phyloP scores from a whole-genome alignment of 768 basidiomycete species.

The Termitomyces sp. region DNA sequence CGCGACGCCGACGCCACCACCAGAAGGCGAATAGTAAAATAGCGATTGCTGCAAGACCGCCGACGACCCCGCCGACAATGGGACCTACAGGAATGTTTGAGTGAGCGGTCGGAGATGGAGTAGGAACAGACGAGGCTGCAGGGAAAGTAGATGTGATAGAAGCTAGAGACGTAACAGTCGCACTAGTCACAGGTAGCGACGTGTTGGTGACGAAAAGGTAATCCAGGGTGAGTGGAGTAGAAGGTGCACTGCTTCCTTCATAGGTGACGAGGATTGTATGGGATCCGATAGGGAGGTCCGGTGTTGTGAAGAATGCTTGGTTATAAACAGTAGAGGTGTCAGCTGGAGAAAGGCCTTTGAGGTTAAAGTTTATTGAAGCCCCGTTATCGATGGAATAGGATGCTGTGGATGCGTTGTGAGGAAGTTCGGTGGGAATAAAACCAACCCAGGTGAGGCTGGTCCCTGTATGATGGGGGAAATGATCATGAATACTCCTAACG shows the following conservation, averaged over 20 bases:
- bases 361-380: not conserved
- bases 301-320: constrained; percentile 7
- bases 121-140: not conserved
- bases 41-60: constrained; percentile 1
- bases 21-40: constrained; percentile 5
- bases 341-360: constrained; percentile 1
- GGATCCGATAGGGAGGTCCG: not conserved
- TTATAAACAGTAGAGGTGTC: not conserved
- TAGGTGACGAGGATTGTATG: constrained; percentile 14
- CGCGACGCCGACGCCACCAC: constrained; percentile 4
- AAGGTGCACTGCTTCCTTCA: not conserved
- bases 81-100: constrained; percentile 10
- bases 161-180: not conserved
- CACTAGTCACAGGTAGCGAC: not conserved
- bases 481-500: not conserved
- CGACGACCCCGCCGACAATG: constrained; percentile 14
- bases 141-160: not conserved
- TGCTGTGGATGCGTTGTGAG: not conserved
- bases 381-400: constrained; percentile 1
- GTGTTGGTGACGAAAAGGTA: constrained; percentile 8
- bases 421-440: not conserved
- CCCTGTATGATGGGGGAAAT: not conserved
- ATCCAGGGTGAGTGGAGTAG: constrained; percentile 10
- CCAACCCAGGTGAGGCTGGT: constrained; percentile 14
- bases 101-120: not conserved